Evolutionary conservation across 495 filamentous ascomycete species (phyloP), one percentile per base, ranked within the genome.

Genomic region (Cercophora scortea): DNA sequence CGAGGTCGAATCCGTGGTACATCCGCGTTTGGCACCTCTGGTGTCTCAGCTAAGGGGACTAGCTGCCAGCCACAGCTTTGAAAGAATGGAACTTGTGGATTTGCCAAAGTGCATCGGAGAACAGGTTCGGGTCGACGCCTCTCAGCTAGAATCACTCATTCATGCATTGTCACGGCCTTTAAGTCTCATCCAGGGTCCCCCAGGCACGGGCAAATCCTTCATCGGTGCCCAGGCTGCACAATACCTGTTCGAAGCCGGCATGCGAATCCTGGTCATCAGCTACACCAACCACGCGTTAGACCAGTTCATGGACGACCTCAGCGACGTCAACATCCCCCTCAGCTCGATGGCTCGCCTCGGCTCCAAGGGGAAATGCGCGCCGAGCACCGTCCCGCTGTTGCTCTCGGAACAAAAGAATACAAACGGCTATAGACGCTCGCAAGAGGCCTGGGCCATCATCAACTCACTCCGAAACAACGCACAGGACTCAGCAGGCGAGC

Each of bases 201-300:
- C 88, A 66, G 87, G 87, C 4, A 92, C 87, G 4, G 88, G 89
- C 6, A 91, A 92, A 51, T 88, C 86, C 0, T 88, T 90, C 53
- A 79, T 89, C 34, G 88, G 89, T 0, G 82, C 86, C 0, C 65
- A 87, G 4, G 57, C 88, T 13, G 79, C 81, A 0, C 86, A 86
- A 50, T 62, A 68, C 0, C 48, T 92, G 1, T 64, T 79, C 53
- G 67, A 83, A 18, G 59, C 81, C 0, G 39, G 49, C 0, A 64
- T 81, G 49, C 78, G 52, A 0, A 80, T 89, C 0, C 66, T 92
- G 1, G 80, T 89, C 1, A 61, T 89, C 32, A 73, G 70, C 33
- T 80, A 71, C 45, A 81, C 78, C 0, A 90, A 93, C 56, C 88
- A 93, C 65, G 87, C 88, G 0, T 64, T 89, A 0, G 84, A 90